Conservation (phyloP, 257 asterid genomes). For the Nicotiana sylvestris region DNA sequence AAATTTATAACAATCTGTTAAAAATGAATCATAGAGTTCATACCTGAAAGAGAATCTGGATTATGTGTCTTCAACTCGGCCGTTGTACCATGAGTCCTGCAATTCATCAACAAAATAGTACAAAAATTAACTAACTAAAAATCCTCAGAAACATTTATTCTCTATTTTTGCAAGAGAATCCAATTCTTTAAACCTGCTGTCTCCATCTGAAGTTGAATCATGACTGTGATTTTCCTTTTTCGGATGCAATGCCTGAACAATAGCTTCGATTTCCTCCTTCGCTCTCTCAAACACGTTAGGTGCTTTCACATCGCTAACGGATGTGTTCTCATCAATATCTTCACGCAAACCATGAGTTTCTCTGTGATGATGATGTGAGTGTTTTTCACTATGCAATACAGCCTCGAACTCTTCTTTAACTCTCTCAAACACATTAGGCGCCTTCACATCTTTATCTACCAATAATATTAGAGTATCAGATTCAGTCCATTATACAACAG, state of each 20-base stretch:
- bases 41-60: conserved; percentile 40
- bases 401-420: conserved; percentile 45
- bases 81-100: conserved; percentile 36
- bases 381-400: conserved; percentile 26
- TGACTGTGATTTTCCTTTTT: conserved; percentile 36
- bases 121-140: conserved; percentile 1
- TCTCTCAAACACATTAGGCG: conserved; percentile 40
- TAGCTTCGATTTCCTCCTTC: conserved; percentile 74
- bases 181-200: conserved; percentile 28
- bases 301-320: conserved; percentile 56
- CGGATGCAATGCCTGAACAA: conserved; percentile 54
- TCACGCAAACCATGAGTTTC: conserved; percentile 71
- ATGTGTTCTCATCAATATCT: conserved; percentile 51
- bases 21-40: conserved; percentile 1
- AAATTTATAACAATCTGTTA: background rate
- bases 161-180: background rate
- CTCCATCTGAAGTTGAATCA: conserved; percentile 9
- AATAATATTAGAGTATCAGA: background rate
- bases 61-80: conserved; percentile 22
- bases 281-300: conserved; percentile 78
- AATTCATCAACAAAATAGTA: conserved; percentile 5
- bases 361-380: conserved; percentile 32
- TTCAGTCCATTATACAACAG: background rate
- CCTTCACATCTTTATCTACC: conserved; percentile 41
- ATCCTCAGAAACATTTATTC: background rate